phyloP scores from a whole-genome alignment of 148 eudicot genomes.

The Vaccinium corymbosum region DNA sequence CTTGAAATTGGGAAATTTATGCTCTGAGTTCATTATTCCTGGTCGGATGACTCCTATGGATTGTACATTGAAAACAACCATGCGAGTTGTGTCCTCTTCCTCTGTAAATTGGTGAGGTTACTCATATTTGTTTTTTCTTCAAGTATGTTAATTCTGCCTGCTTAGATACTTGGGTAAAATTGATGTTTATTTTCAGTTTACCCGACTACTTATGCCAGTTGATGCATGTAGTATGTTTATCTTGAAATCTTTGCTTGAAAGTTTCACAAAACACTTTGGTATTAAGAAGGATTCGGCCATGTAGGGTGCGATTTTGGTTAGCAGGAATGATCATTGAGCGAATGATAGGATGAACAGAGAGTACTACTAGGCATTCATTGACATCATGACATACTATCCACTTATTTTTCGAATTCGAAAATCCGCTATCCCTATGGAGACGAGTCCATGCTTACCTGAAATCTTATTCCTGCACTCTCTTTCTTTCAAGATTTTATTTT shows the following conservation, averaged over 20 bases:
- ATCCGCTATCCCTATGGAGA: neutral
- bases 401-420: neutral
- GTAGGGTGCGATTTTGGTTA: neutral
- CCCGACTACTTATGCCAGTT: neutral
- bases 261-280: neutral
- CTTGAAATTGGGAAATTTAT: constrained; percentile 30
- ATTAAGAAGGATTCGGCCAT: neutral
- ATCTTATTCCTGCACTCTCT: neutral
- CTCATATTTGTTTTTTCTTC: constrained; percentile 9
- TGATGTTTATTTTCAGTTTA: neutral
- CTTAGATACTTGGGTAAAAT: neutral
- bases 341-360: neutral
- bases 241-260: neutral
- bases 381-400: neutral
- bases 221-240: neutral
- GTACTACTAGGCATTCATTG: neutral
- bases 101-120: constrained; percentile 69
- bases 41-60: constrained; percentile 66
- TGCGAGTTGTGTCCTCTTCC: constrained; percentile 71
- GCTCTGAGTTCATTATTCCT: constrained; percentile 54
- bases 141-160: neutral
- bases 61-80: constrained; percentile 73
- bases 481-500: neutral
- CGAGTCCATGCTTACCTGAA: neutral
- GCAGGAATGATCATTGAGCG: neutral